Evolutionary conservation across 2,329 filamentous ascomycete genomes (phyloP), one percentile per base, ranked within the genome.

Genomic region (Colletotrichum viniferum): DNA sequence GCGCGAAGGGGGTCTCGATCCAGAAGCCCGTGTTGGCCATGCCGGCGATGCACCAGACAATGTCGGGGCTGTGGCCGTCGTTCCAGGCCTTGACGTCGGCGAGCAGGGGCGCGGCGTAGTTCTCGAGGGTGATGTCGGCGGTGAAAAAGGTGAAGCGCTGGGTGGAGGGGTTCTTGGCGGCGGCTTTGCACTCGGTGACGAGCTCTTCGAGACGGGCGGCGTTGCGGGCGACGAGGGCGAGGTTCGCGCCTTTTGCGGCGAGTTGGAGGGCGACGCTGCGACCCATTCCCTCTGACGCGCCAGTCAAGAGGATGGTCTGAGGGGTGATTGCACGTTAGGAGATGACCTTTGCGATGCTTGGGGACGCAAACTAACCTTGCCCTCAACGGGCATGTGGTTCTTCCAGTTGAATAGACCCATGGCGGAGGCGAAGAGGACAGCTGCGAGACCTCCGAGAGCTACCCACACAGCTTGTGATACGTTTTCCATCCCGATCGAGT

Each of bases 281-380:
- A 75, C 97, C 97, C 94, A 98, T 95, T 73, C 97, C 97, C 82
- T 98, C 95, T 1, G 97, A 98, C 36, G 93, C 96, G 62, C 97
- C 97, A 1, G 97, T 99, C 68, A 99, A 88, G 71, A 98, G 88
- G 68, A 97, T 89, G 3, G 96, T 98, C 96, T 98, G 24, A 21
- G 7, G n/a, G 55, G 21, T 2, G 32, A 14, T 13, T 24, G 28
- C 14, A 55, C 4, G 34, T 61, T 34, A 63, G 79, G 12, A 72
- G 48, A 24, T 69, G 65, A 13, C 4, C 2, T 12, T 13, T 12
- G 26, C 5, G 8, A 30, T 66, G 73, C 68, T 13, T 73, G 60
- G 30, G 36, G 64, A 38, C n/a, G 13, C 5, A 13, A 5, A 38
- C 70, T 87, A 83, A 97, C 96, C 88, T 94, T 94, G 83, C 95